phyloP scores from a whole-genome alignment of 139 green algal species.

The Deuterostichococcus epilithicus region DNA sequence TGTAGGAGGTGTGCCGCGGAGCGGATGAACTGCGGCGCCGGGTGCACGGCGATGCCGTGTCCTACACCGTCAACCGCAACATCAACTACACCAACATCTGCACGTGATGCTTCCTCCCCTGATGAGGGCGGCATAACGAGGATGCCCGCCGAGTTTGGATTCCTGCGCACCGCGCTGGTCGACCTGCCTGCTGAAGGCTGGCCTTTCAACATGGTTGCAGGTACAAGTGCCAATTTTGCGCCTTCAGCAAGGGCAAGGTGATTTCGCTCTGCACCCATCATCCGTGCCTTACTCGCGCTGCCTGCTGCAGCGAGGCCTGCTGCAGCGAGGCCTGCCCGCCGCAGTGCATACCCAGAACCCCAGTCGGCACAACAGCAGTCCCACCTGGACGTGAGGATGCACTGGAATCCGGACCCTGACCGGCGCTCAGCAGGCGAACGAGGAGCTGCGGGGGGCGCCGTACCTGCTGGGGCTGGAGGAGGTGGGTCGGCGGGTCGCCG shows the following conservation, averaged over 20 bases:
- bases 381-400: too few species aligned
- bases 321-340: too few species aligned
- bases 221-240: conserved; percentile 70
- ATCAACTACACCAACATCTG: conserved; percentile 94
- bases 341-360: too few species aligned
- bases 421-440: conserved; percentile 22
- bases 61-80: conserved; percentile 77
- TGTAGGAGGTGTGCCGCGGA: neutral
- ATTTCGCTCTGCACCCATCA: neutral
- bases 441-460: conserved; percentile 61
- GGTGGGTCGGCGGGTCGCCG: conserved; percentile 55
- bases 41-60: conserved; percentile 28
- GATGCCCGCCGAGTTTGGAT: too few species aligned
- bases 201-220: conserved; percentile 30
- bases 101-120: conserved; percentile 31
- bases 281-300: neutral
- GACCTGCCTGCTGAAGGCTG: too few species aligned
- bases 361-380: too few species aligned
- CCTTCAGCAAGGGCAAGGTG: conserved; percentile 60
- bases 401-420: neutral
- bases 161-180: too few species aligned
- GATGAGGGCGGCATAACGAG: neutral
- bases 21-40: neutral
- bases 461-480: conserved; percentile 76
- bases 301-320: too few species aligned